Conservation (phyloP, 148 eudicot genomes). For the Spergularia bocconei region DNA sequence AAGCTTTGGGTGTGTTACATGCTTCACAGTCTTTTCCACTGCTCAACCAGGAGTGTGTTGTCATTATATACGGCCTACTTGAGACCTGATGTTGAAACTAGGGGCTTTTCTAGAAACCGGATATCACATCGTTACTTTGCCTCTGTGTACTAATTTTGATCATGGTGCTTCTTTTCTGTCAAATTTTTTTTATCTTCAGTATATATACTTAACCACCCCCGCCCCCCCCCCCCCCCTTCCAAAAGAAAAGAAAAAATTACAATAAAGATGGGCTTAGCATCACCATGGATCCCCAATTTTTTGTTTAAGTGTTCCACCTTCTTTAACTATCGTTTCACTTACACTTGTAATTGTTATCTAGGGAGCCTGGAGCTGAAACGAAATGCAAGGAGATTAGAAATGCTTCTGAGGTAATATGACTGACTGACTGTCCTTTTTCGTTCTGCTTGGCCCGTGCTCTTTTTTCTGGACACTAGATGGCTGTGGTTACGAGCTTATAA, state of each 20-base stretch:
- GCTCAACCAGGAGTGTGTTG: neutral
- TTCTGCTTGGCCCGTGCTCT: neutral
- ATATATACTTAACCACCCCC: neutral
- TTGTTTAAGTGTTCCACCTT: neutral
- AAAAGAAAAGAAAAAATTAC: too few species aligned
- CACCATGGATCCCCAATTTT: neutral
- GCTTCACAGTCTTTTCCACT: neutral
- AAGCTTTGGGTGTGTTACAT: neutral
- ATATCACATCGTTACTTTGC: neutral
- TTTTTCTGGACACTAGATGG: neutral
- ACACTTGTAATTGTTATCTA: conserved; percentile 25
- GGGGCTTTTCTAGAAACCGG: neutral
- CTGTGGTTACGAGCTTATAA: neutral
- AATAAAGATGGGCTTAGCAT: neutral
- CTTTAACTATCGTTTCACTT: conserved; percentile 17
- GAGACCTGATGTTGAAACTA: neutral
- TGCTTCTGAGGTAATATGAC: conserved; percentile 78
- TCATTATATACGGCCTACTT: neutral
- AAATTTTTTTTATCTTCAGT: neutral
- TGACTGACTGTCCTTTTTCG: conserved; percentile 1
- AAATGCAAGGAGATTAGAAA: conserved; percentile 96
- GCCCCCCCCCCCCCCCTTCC: too few species aligned
- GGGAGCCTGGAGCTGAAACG: conserved; percentile 96
- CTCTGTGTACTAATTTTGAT: neutral
- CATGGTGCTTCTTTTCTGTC: neutral